Percentiles rank a stretch among this genome's conserved stretches.
These are phyloP conservation scores for Fistulifera solaris DNA, from an alignment of 108 stramenopile genomes.

Conservation along the genomic window DNA sequence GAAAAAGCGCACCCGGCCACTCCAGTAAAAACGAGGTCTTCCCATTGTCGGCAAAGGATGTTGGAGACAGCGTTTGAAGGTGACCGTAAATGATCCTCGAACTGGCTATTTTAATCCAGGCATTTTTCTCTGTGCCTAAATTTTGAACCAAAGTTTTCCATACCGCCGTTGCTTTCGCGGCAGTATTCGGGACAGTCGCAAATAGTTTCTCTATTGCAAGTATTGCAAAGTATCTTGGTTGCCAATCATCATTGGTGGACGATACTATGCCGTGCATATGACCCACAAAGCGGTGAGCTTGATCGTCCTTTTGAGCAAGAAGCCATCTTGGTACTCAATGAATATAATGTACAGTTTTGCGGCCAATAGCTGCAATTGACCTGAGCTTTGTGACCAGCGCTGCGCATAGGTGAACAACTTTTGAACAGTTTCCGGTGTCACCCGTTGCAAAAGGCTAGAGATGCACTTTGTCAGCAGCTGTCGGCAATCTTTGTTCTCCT, in stretches of 20 bases:
- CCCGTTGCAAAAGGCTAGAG: constrained; percentile 38
- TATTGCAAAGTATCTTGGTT: constrained; percentile 60
- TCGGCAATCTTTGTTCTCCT: constrained; percentile 75
- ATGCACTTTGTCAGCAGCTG: constrained; percentile 48
- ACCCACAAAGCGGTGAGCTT: constrained; percentile 14
- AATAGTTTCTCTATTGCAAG: constrained; percentile 55
- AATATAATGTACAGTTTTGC: constrained; percentile 70
- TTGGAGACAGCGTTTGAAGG: constrained; percentile 28
- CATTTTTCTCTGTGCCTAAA: constrained; percentile 45
- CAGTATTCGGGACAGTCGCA: not conserved
- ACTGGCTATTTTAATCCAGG: constrained; percentile 65
- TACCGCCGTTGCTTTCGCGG: constrained; percentile 23
- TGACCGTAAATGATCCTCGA: constrained; percentile 42
- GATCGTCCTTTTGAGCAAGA: constrained; percentile 39
- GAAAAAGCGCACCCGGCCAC: constrained; percentile 42
- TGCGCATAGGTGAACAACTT: constrained; percentile 51
- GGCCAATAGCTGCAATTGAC: constrained; percentile 45
- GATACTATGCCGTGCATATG: not conserved
- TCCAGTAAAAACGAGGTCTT: constrained; percentile 27
- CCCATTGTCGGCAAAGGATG: constrained; percentile 15
- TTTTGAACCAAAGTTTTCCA: constrained; percentile 44
- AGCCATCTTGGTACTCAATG: constrained; percentile 50
- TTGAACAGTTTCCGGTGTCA: constrained; percentile 46
- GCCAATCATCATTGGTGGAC: constrained; percentile 44
- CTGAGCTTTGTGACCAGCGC: constrained; percentile 50